phyloP scores from a whole-genome alignment of 1,139 yeast species.

The Pichia terricola region DNA sequence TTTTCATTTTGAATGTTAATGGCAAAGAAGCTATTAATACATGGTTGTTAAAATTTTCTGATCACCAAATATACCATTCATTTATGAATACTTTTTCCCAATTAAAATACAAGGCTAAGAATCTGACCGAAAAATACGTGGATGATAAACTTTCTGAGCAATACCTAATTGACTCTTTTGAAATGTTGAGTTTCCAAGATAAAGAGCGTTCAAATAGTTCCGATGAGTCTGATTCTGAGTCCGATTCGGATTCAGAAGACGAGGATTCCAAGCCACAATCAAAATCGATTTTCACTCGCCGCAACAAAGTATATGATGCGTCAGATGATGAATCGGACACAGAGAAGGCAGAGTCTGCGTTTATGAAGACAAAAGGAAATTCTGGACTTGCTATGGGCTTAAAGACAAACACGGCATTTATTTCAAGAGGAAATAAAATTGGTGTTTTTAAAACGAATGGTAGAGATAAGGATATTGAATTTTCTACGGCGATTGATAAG shows the following conservation, averaged over 20 bases:
- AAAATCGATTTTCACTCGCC: not conserved
- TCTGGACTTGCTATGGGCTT: constrained; percentile 63
- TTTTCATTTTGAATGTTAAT: constrained; percentile 60
- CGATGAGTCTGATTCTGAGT: not conserved
- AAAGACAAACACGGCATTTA: constrained; percentile 63
- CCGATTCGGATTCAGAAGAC: constrained; percentile 11
- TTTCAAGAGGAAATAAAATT: constrained; percentile 66
- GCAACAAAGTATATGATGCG: not conserved
- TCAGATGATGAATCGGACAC: constrained; percentile 17
- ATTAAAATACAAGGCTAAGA: constrained; percentile 50
- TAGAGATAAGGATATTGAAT: constrained; percentile 36
- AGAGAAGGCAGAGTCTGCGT: constrained; percentile 18
- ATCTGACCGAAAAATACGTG: constrained; percentile 32
- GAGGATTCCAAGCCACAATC: not conserved
- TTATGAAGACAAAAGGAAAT: constrained; percentile 29
- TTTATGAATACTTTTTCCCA: constrained; percentile 48
- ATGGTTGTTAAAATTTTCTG: constrained; percentile 50
- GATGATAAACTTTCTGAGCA: constrained; percentile 30
- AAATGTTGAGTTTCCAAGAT: constrained; percentile 26
- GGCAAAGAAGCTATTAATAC: constrained; percentile 34
- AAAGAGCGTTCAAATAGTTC: constrained; percentile 17
- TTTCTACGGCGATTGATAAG: constrained; percentile 56
- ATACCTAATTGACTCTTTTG: constrained; percentile 41
- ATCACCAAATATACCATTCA: constrained; percentile 30
- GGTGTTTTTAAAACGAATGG: constrained; percentile 66